A percentile compares a stretch with the other conserved stretches of the same genome.
These are phyloP conservation scores for Fusarium caatingaense DNA, from an alignment of 2,329 filamentous ascomycete species.

Conservation along the genomic window DNA sequence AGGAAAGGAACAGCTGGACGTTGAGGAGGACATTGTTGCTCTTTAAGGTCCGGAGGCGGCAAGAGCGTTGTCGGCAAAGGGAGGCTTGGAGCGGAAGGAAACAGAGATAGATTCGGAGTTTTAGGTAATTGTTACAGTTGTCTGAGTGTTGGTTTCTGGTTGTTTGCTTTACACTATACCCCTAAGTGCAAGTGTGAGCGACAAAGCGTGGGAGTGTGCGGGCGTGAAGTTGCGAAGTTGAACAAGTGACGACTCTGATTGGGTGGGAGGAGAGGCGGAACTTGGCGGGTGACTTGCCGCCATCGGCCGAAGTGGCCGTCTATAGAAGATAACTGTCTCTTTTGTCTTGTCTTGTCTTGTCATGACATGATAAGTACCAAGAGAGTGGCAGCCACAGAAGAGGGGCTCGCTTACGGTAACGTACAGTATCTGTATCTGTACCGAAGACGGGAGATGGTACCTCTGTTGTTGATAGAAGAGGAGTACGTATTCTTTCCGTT, in stretches of 20 bases:
- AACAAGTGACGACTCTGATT: constrained; percentile 11
- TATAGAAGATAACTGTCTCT: constrained; percentile 2
- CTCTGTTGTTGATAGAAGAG: not conserved
- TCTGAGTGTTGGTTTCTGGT: constrained; percentile 9
- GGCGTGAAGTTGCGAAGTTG: constrained; percentile 33
- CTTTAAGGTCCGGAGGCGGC: constrained; percentile 39
- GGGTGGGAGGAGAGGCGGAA: constrained; percentile 13
- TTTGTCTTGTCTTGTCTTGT: not conserved
- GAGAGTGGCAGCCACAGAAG: not conserved
- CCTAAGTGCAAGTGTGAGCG: constrained; percentile 68
- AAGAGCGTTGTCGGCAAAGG: constrained; percentile 21
- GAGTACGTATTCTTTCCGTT: constrained; percentile 4
- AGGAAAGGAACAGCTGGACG: not conserved
- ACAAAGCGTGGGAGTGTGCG: constrained; percentile 38
- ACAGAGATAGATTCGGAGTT: constrained; percentile 1
- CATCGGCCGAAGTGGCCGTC: constrained; percentile 20
- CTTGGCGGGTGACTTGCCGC: constrained; percentile 31
- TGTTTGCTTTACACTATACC: constrained; percentile 58
- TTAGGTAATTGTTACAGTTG: constrained; percentile 48
- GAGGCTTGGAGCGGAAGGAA: constrained; percentile 28
- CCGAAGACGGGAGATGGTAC: not conserved
- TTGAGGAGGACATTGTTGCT: constrained; percentile 25
- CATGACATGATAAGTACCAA: constrained; percentile 15
- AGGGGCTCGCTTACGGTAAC: constrained; percentile 19
- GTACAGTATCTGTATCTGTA: not conserved